These are phyloP conservation scores for Penicillium soppii DNA, from an alignment of 495 filamentous ascomycete genomes.

Conservation along the genomic window DNA sequence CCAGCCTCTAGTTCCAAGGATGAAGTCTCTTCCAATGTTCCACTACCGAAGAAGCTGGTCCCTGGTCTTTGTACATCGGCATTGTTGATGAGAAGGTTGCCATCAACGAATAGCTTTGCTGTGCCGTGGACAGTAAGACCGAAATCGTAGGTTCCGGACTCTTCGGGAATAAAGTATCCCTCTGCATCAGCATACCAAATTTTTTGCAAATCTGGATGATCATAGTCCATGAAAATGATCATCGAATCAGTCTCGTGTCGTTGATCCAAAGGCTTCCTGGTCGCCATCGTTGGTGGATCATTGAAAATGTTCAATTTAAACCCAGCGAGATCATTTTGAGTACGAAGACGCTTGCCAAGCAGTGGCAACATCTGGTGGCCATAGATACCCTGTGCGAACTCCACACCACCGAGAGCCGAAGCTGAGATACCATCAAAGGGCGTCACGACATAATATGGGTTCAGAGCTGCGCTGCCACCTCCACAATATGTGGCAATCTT, in stretches of 20 bases:
- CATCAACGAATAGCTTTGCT: conserved; percentile 65
- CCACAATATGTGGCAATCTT: conserved; percentile 69
- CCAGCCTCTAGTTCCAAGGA: conserved; percentile 50
- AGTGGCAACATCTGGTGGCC: conserved; percentile 57
- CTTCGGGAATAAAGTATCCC: conserved; percentile 50
- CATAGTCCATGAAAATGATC: conserved; percentile 55
- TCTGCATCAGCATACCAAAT: background rate
- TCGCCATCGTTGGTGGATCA: background rate
- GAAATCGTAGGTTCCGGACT: conserved; percentile 64
- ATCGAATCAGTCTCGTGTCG: conserved; percentile 50
- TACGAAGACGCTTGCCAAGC: conserved; percentile 45
- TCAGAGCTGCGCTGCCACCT: conserved; percentile 74
- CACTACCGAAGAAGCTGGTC: conserved; percentile 55
- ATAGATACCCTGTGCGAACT: conserved; percentile 52
- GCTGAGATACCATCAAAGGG: conserved; percentile 49
- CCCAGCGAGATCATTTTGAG: conserved; percentile 35
- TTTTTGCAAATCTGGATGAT: conserved; percentile 44
- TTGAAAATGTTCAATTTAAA: background rate
- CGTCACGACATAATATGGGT: conserved; percentile 70
- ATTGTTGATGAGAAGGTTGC: conserved; percentile 65
- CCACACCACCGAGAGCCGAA: background rate
- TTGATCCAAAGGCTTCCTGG: background rate
- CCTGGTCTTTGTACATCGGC: conserved; percentile 54
- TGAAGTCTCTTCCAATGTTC: conserved; percentile 57
- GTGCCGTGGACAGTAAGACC: conserved; percentile 70